Evolutionary conservation across 805 yeast species (phyloP), one percentile per base, ranked within the genome.

Genomic region (Hanseniaspora clermontiae): DNA sequence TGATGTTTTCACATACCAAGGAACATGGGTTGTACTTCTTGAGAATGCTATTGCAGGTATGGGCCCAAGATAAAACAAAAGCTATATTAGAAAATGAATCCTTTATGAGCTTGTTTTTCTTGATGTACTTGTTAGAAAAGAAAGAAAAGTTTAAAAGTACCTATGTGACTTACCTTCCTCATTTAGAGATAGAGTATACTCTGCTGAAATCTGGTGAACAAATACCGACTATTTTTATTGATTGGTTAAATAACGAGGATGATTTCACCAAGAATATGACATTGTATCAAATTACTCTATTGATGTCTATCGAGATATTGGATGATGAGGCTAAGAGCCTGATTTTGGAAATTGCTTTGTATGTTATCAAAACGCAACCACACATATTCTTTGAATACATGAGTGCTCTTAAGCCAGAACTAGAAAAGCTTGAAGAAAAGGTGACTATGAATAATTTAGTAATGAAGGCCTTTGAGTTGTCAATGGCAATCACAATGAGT

Each of bases 1-100:
- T 83, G 43, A 75, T 77, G 39, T 67, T 79, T 9, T 80, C 87
- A 8, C 80, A 77, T 57, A 72, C 82, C 20, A 77, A 76, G 57
- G 75, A 73, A 10, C 68, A 74, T 2, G 76, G 86, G 0, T 63
- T 78, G 37, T 69, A 68, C 1, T 71, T 78, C 27, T 62, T 83
- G 61, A 71, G 70, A 38, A 45, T 43, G 34, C 14, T 43, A 14
- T 20, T 49, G 14, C 15, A 19, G 50, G 63, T 67, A 0, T 65
- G 79, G 27, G 74, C 79, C 63, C 68, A 69, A 24, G 67, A 73
- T 59, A 74, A 71, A 57, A 62, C 61, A 34, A 76, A 74, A 47
- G 71, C 66, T 19, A 34, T 55, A 12, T 47, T 58, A 7, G 57
- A 61, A n/a, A 55, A 60, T 1, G 54, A 60, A 1, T 50, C 60